Evolutionary conservation across 108 stramenopile species (phyloP).

Genomic region (Parmales sp.): DNA sequence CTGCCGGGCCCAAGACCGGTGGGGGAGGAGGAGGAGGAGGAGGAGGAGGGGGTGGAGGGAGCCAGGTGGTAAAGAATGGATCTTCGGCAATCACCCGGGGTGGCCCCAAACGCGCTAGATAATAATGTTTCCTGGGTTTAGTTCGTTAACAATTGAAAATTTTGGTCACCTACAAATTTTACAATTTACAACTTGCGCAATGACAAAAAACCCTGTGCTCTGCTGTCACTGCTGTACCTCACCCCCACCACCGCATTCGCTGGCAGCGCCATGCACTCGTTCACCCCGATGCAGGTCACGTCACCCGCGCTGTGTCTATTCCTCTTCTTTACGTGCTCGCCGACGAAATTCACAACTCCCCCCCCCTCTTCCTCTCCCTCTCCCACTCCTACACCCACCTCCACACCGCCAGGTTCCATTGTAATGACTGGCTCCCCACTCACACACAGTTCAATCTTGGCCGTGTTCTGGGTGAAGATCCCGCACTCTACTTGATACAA

Average conservation of each 20-base stretch:
- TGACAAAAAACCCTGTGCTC: neutral
- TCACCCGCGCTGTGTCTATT: neutral
- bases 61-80: no score
- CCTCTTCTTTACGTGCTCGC: neutral
- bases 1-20: no score
- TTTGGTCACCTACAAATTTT: no score
- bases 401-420: neutral
- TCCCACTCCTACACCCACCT: neutral
- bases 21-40: no score
- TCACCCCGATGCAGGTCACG: neutral
- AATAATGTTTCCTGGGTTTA: no score
- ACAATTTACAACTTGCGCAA: neutral
- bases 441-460: neutral
- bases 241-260: neutral
- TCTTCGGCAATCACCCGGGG: no score
- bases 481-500: neutral
- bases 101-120: no score
- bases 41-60: no score
- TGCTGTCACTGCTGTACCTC: neutral
- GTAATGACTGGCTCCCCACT: neutral
- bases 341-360: neutral
- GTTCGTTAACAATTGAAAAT: no score
- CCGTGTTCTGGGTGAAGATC: constrained; percentile 6
- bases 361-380: neutral
- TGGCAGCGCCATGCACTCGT: neutral